These are phyloP conservation scores for Elongisporangium prolatum DNA, from an alignment of 352 stramenopile species.

Conservation along the genomic window DNA sequence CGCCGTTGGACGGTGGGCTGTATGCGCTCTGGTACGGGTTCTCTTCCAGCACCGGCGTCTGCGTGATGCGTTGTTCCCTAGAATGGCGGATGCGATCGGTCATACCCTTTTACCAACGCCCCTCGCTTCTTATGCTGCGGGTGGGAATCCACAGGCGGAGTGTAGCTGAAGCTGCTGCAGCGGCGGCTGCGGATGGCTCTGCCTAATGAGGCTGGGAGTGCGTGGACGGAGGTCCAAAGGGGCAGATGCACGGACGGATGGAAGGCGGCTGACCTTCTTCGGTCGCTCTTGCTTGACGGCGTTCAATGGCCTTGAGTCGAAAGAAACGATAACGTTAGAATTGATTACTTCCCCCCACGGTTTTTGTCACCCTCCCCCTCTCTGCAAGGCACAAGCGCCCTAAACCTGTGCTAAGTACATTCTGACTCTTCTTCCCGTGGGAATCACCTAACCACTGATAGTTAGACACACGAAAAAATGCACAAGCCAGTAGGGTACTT, in stretches of 20 bases:
- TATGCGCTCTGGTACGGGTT: conserved; percentile 53
- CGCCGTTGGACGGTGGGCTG: conserved; percentile 38
- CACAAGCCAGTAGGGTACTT: background rate
- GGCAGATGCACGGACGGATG: background rate
- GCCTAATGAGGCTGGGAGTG: background rate
- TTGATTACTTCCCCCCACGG: background rate
- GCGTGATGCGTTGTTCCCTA: conserved; percentile 34
- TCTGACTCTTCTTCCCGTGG: background rate
- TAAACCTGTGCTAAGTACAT: background rate
- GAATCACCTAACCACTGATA: background rate
- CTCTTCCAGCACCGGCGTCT: conserved; percentile 70
- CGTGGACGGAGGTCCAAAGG: background rate
- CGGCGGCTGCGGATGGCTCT: background rate
- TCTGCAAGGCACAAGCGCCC: background rate
- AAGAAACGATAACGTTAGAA: background rate
- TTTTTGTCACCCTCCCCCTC: background rate
- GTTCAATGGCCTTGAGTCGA: background rate
- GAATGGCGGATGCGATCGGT: conserved; percentile 15
- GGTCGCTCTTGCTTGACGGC: background rate
- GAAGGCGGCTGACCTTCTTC: background rate
- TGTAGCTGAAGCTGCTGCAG: background rate
- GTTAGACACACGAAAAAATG: background rate
- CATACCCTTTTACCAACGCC: background rate
- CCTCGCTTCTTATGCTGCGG: background rate
- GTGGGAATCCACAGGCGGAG: background rate